Evolutionary conservation across 2,329 filamentous ascomycete species (phyloP).

Genomic region (Neofusicoccum sp.): DNA sequence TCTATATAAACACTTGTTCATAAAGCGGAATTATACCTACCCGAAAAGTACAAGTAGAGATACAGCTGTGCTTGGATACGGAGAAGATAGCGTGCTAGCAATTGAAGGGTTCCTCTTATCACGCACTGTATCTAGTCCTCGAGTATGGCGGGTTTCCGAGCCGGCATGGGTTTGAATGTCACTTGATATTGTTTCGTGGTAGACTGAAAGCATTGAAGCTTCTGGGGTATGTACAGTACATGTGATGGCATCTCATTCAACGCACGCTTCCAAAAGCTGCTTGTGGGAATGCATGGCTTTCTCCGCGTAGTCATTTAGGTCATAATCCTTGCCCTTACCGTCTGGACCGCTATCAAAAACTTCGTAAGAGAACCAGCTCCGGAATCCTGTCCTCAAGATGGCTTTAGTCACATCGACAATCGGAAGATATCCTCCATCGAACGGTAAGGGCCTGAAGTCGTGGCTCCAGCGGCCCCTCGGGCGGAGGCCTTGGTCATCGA

Average conservation of each 20-base stretch:
- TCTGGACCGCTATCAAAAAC: constrained; percentile 66
- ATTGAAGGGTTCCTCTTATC: too few relatives aligned
- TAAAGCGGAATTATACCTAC: not conserved
- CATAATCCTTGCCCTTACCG: constrained; percentile 56
- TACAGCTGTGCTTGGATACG: too few relatives aligned
- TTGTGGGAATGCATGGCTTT: constrained; percentile 55
- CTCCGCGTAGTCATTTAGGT: constrained; percentile 53
- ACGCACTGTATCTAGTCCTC: too few relatives aligned
- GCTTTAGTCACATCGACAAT: constrained; percentile 66
- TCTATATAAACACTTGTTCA: not conserved
- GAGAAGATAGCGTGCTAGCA: too few relatives aligned
- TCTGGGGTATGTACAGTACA: too few relatives aligned
- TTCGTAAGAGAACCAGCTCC: constrained; percentile 69
- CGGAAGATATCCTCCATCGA: constrained; percentile 70
- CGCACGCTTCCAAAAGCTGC: constrained; percentile 35
- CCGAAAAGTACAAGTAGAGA: too few relatives aligned
- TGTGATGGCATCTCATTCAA: not conserved
- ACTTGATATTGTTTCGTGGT: too few relatives aligned
- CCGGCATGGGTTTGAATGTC: too few relatives aligned
- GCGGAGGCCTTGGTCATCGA: constrained; percentile 56
- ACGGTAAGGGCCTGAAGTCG: constrained; percentile 69
- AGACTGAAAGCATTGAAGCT: too few relatives aligned
- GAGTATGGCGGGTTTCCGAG: too few relatives aligned
- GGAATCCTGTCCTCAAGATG: constrained; percentile 68
- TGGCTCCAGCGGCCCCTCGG: constrained; percentile 72